Conservation (phyloP, 2,329 filamentous ascomycete species). For the Penicillium fuscoglaucum region DNA sequence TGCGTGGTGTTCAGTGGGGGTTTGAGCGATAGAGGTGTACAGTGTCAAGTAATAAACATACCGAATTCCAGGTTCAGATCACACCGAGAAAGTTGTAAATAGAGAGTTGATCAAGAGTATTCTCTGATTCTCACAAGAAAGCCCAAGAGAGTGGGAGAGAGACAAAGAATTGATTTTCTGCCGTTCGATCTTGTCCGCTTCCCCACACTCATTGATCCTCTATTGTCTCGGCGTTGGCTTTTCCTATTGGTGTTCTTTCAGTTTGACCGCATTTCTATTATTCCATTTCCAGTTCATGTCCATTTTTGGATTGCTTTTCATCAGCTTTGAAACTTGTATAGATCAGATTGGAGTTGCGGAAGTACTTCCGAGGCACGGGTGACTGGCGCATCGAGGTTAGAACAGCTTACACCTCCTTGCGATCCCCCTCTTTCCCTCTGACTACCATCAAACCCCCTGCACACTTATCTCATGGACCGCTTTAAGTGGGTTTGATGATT, state of each 20-base stretch:
- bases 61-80: not conserved
- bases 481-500: conserved; percentile 18
- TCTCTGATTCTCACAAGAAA: not conserved
- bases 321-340: conserved; percentile 6
- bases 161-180: conserved; percentile 30
- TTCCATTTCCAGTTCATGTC: not conserved
- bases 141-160: conserved; percentile 21
- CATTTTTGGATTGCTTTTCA: not conserved
- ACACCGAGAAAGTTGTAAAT: not conserved
- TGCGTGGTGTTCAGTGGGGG: conserved; percentile 4
- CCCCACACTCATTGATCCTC: conserved; percentile 25
- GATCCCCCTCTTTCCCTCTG: conserved; percentile 15
- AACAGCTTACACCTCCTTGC: conserved; percentile 25
- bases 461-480: conserved; percentile 14
- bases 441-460: conserved; percentile 9
- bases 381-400: conserved; percentile 45
- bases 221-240: conserved; percentile 12
- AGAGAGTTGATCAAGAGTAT: not conserved
- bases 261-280: conserved; percentile 10
- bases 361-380: conserved; percentile 33
- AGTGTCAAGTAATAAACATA: not conserved
- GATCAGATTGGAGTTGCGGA: conserved; percentile 19
- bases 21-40: conserved; percentile 1
- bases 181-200: conserved; percentile 29
- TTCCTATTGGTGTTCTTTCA: conserved; percentile 6